phyloP scores from a whole-genome alignment of 192 early-diverging fungal species.

The Coemansia sp. region DNA sequence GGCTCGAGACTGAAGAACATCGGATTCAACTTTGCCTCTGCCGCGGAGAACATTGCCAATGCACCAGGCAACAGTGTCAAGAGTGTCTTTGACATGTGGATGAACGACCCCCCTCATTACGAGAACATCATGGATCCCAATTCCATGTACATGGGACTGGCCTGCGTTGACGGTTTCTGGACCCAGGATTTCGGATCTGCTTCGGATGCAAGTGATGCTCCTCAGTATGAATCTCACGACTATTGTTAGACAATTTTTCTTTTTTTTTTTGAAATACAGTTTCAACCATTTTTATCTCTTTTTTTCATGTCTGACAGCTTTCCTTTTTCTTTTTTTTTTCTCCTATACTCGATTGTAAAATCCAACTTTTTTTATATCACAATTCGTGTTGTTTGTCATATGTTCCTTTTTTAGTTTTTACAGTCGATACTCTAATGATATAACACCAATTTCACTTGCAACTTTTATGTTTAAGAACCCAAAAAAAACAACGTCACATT shows the following conservation, averaged over 20 bases:
- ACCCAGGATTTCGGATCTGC: constrained; percentile 56
- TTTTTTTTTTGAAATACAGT: not conserved
- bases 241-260: constrained; percentile 17
- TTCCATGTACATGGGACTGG: constrained; percentile 45
- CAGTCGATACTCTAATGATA: constrained; percentile 1
- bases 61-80: constrained; percentile 11
- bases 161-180: constrained; percentile 52
- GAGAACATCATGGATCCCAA: constrained; percentile 47
- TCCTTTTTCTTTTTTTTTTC: no score
- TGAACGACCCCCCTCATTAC: constrained; percentile 47
- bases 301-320: no score
- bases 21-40: constrained; percentile 32
- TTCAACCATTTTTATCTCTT: no score
- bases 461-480: no score
- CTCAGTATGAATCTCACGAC: constrained; percentile 29
- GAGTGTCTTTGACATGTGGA: constrained; percentile 51
- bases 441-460: no score
- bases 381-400: no score
- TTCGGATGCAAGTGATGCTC: constrained; percentile 10
- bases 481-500: no score
- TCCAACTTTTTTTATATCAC: not conserved
- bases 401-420: no score
- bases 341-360: constrained; percentile 2
- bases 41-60: constrained; percentile 48
- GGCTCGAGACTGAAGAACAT: constrained; percentile 29